A percentile compares a stretch with the other conserved stretches of the same genome.
phyloP scores from a whole-genome alignment of 2,329 filamentous ascomycete species.

The Stagonosporopsis rhizophila region DNA sequence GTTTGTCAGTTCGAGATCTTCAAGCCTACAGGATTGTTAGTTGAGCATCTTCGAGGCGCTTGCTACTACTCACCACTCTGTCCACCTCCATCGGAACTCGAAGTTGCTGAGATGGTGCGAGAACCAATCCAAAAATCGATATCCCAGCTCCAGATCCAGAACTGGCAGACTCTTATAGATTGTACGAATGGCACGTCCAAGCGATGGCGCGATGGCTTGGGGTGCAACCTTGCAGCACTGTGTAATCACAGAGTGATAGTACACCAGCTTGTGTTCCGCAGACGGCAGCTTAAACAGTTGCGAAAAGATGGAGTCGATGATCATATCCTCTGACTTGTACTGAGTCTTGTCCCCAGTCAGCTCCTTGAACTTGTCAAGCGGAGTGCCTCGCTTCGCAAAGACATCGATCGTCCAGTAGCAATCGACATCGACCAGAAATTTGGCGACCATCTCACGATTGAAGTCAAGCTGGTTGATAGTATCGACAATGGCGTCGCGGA shows the following conservation, averaged over 20 bases:
- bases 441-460: conserved; percentile 86
- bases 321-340: conserved; percentile 98
- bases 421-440: conserved; percentile 91
- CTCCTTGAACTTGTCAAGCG: conserved; percentile 85
- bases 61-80: conserved; percentile 75
- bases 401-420: conserved; percentile 90
- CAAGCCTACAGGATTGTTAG: conserved; percentile 61
- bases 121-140: conserved; percentile 97
- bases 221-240: conserved; percentile 96
- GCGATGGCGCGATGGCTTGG: conserved; percentile 91
- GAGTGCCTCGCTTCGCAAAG: conserved; percentile 91
- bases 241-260: conserved; percentile 93
- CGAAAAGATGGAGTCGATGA: conserved; percentile 96
- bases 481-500: conserved; percentile 86
- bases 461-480: conserved; percentile 94
- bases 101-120: conserved; percentile 98
- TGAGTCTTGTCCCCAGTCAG: conserved; percentile 71
- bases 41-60: background rate
- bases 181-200: conserved; percentile 91
- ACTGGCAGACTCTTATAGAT: conserved; percentile 82
- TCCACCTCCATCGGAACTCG: conserved; percentile 99
- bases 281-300: conserved; percentile 88
- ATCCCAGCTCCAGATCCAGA: conserved; percentile 85
- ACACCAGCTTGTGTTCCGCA: conserved; percentile 92
- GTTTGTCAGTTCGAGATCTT: conserved; percentile 78